Conservation (phyloP, 805 yeast species). For the Candida krabiensis region DNA sequence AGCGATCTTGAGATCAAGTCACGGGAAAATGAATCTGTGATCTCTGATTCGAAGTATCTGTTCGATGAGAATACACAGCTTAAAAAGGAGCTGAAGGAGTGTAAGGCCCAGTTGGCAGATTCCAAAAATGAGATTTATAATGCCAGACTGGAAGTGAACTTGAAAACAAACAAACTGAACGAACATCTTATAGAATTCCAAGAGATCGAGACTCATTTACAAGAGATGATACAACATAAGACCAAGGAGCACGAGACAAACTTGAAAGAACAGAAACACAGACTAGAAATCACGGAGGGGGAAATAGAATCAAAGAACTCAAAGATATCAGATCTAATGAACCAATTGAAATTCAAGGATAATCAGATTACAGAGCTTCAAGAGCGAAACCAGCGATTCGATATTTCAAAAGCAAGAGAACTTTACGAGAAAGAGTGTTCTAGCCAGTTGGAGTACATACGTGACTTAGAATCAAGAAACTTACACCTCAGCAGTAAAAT, state of each 20-base stretch:
- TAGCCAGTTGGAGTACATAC: constrained; percentile 44
- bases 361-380: constrained; percentile 10
- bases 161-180: constrained; percentile 4
- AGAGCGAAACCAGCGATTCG: constrained; percentile 4
- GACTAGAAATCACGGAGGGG: constrained; percentile 1
- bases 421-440: constrained; percentile 31
- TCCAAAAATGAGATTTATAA: constrained; percentile 4
- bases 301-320: constrained; percentile 2
- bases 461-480: constrained; percentile 51
- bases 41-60: constrained; percentile 13
- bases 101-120: background rate
- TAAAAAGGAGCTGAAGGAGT: constrained; percentile 37
- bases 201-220: constrained; percentile 6
- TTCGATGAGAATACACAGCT: constrained; percentile 27
- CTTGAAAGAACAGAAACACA: constrained; percentile 3
- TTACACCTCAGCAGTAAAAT: constrained; percentile 54
- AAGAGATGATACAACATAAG: constrained; percentile 4
- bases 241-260: constrained; percentile 4
- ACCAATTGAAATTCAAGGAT: constrained; percentile 13
- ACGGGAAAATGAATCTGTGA: constrained; percentile 36
- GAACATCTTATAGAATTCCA: constrained; percentile 20
- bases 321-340: constrained; percentile 25
- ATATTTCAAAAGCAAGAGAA: constrained; percentile 32
- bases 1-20: constrained; percentile 26
- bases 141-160: constrained; percentile 6